Evolutionary conservation across 208 protist genomes (phyloP).

Genomic region (Herpetomonas samuelpessoai): DNA sequence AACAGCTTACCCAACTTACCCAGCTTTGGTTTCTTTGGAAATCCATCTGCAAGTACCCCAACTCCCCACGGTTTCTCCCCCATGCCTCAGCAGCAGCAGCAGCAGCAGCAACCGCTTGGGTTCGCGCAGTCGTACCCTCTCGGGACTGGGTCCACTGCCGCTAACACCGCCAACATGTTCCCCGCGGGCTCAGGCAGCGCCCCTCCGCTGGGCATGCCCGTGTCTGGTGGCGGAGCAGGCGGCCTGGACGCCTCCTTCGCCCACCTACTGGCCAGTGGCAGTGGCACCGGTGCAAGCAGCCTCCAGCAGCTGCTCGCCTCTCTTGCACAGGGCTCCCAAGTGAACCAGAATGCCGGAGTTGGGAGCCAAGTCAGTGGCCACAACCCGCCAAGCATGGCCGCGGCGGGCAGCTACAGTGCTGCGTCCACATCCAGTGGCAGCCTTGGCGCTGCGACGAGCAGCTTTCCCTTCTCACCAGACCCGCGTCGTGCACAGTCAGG

Average conservation of each 20-base stretch:
- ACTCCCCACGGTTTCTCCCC: not conserved
- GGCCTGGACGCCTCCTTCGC: not conserved
- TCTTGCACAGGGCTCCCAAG: no score
- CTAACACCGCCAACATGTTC: not conserved
- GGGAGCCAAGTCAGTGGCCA: no score
- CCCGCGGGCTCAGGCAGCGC: no score
- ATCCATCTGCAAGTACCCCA: not conserved
- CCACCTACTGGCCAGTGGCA: not conserved
- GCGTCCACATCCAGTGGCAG: no score
- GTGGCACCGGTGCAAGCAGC: not conserved
- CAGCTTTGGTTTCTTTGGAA: not conserved
- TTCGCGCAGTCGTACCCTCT: no score
- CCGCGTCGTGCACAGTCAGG: no score
- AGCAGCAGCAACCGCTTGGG: not conserved
- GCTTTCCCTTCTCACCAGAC: no score
- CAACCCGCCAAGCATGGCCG: no score
- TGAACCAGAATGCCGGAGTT: no score
- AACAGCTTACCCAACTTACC: not conserved
- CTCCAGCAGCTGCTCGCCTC: conserved; percentile 2
- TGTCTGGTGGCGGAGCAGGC: not conserved
- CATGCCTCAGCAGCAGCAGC: not conserved
- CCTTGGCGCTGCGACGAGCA: no score
- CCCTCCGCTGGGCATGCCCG: not conserved
- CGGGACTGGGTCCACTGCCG: no score
- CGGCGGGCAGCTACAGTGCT: no score